Percentiles rank a stretch among this genome's conserved stretches.
These are phyloP conservation scores for Perkinsus chesapeaki DNA, from an alignment of 169 alveolate genomes.

Conservation along the genomic window DNA sequence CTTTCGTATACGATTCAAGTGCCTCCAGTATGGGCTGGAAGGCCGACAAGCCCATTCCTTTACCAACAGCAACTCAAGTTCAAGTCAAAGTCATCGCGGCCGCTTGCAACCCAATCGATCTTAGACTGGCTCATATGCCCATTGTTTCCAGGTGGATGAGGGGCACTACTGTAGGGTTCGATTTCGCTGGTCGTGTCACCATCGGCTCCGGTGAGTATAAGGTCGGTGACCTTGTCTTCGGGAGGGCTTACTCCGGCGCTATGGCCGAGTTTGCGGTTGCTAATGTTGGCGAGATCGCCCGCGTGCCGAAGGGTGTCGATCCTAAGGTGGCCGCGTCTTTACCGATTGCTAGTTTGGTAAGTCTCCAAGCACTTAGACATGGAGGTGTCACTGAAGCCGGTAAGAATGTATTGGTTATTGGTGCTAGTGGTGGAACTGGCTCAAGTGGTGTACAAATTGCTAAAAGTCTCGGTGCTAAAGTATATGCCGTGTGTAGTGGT, in stretches of 20 bases:
- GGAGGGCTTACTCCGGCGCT: background rate
- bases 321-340: background rate
- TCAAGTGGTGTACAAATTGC: background rate
- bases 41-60: background rate
- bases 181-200: background rate
- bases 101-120: background rate
- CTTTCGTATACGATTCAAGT: background rate
- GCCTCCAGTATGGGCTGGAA: background rate
- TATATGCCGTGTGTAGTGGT: background rate
- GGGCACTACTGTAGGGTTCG: background rate
- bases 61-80: background rate
- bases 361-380: background rate
- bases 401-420: background rate
- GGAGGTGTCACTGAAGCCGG: background rate
- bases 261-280: background rate
- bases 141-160: background rate
- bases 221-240: background rate
- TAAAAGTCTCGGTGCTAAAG: background rate
- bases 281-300: background rate
- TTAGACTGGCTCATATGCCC: background rate
- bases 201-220: background rate
- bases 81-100: background rate
- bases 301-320: background rate
- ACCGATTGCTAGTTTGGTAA: background rate
- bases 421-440: constrained; percentile 1